Evolutionary conservation across 768 basidiomycete genomes (phyloP).

Genomic region (Pulveroboletus frians): DNA sequence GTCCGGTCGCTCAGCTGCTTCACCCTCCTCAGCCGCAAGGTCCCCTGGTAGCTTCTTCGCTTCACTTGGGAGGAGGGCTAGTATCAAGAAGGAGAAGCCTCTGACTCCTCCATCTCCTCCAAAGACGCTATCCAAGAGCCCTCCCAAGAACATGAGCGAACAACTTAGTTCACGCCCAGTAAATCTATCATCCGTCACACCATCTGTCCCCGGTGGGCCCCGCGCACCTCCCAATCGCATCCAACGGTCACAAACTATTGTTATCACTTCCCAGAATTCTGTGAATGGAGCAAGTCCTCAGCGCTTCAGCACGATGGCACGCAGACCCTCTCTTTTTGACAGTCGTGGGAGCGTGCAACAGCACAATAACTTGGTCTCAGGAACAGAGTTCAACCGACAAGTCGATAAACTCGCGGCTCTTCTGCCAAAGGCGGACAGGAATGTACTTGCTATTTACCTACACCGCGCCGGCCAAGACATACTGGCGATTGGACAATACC

Average conservation of each 20-base stretch:
- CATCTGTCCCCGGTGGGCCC: conserved; percentile 68
- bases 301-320: conserved; percentile 29
- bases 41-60: conserved; percentile 64
- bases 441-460: conserved; percentile 65
- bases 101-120: conserved; percentile 30
- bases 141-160: conserved; percentile 26
- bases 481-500: conserved; percentile 79
- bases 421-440: conserved; percentile 67
- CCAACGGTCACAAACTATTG: conserved; percentile 64
- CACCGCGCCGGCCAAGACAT: conserved; percentile 74
- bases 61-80: conserved; percentile 67
- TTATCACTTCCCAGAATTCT: conserved; percentile 34
- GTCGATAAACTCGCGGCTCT: conserved; percentile 68
- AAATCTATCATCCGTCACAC: conserved; percentile 33
- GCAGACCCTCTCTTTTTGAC: conserved; percentile 28
- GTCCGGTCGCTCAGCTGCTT: conserved; percentile 40
- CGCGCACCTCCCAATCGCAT: conserved; percentile 61
- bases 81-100: conserved; percentile 39
- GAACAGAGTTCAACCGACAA: conserved; percentile 55
- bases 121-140: conserved; percentile 35
- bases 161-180: conserved; percentile 27
- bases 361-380: conserved; percentile 6
- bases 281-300: conserved; percentile 16
- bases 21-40: conserved; percentile 38
- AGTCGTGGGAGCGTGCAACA: conserved; percentile 17